These are phyloP conservation scores for Kazachstania sp. DNA, from an alignment of 1,139 yeast genomes.

Conservation along the genomic window DNA sequence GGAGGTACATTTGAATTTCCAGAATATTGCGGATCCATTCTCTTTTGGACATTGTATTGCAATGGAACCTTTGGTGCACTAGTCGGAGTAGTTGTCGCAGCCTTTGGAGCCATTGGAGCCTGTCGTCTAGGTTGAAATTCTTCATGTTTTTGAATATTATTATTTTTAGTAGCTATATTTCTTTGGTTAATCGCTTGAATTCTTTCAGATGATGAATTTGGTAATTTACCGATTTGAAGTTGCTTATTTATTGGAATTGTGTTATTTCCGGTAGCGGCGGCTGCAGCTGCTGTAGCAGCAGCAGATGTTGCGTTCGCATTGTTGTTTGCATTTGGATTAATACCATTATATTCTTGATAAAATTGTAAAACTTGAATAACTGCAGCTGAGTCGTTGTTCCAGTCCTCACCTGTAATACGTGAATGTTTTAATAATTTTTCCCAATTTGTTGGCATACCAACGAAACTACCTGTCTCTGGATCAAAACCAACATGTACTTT, in stretches of 20 bases:
- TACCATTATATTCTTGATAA: conserved; percentile 42
- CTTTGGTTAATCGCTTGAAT: background rate
- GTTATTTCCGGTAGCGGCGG: background rate
- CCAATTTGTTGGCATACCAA: conserved; percentile 78
- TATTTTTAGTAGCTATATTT: background rate
- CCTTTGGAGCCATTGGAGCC: conserved; percentile 41
- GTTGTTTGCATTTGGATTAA: conserved; percentile 33
- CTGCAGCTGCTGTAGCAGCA: background rate
- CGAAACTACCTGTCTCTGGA: conserved; percentile 65
- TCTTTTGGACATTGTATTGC: conserved; percentile 10
- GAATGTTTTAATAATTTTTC: conserved; percentile 65
- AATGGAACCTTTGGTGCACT: conserved; percentile 8
- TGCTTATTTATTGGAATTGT: background rate
- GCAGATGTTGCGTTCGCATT: background rate
- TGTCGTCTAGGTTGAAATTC: conserved; percentile 37
- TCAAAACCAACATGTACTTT: conserved; percentile 57
- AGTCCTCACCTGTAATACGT: conserved; percentile 71
- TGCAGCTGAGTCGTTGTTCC: conserved; percentile 77
- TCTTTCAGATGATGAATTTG: background rate
- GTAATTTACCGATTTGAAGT: background rate
- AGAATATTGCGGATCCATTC: background rate
- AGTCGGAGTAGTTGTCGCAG: conserved; percentile 6
- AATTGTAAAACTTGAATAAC: conserved; percentile 90
- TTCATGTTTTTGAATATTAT: conserved; percentile 4
- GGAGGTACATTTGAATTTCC: conserved; percentile 2